Evolutionary conservation across 495 filamentous ascomycete species (phyloP).

Genomic region (Corynascus novoguineensis): DNA sequence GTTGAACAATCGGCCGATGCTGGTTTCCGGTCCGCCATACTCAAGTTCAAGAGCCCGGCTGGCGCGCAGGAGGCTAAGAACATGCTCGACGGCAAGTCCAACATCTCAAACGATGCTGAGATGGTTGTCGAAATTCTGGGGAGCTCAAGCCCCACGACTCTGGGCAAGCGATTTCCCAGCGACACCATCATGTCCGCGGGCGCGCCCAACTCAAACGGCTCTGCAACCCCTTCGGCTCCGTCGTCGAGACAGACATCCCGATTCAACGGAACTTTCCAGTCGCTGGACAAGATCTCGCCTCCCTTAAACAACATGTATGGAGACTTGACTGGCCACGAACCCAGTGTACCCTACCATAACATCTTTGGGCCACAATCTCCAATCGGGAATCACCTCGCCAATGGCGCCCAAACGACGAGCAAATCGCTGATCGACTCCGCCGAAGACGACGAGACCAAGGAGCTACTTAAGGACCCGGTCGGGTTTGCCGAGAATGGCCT

Average conservation of each 20-base stretch:
- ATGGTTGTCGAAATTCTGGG: constrained; percentile 74
- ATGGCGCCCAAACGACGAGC: constrained; percentile 65
- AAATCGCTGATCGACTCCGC: constrained; percentile 77
- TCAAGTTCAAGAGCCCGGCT: constrained; percentile 62
- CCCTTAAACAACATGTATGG: constrained; percentile 50
- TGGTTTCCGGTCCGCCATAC: constrained; percentile 68
- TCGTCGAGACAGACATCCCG: constrained; percentile 67
- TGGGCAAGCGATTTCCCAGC: constrained; percentile 36
- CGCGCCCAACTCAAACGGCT: constrained; percentile 30
- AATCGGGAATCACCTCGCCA: constrained; percentile 66
- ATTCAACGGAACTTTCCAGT: constrained; percentile 73
- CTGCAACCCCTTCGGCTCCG: constrained; percentile 49
- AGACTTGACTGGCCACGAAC: constrained; percentile 57
- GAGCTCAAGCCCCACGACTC: constrained; percentile 33
- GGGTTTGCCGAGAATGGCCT: constrained; percentile 74
- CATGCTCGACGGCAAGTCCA: constrained; percentile 74
- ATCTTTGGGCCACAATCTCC: constrained; percentile 82
- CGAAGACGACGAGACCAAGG: constrained; percentile 78
- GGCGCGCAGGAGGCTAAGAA: constrained; percentile 74
- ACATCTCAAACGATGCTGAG: constrained; percentile 64
- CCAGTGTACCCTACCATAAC: constrained; percentile 59
- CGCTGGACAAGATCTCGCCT: constrained; percentile 64
- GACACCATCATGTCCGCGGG: constrained; percentile 30
- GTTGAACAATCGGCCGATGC: constrained; percentile 60
- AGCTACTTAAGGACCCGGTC: constrained; percentile 76